Percentiles rank a stretch among this genome's conserved stretches.
Evolutionary conservation across 2,329 filamentous ascomycete species (phyloP).

Genomic region (Colletotrichum tropicicola): DNA sequence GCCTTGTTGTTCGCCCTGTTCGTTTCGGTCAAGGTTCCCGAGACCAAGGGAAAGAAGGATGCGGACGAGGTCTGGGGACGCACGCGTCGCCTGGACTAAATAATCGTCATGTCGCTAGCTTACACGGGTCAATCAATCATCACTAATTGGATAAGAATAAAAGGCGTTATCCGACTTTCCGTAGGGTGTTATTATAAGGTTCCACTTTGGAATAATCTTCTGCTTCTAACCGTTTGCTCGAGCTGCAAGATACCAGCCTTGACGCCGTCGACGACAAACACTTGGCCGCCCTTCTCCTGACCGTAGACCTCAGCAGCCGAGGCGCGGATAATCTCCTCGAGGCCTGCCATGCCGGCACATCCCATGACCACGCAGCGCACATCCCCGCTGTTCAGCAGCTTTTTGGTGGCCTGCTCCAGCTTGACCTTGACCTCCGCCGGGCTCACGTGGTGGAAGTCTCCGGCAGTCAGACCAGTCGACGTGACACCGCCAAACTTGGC

Average conservation of each 20-base stretch:
- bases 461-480: conserved; percentile 82
- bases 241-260: conserved; percentile 73
- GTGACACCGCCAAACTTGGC: conserved; percentile 79
- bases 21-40: conserved; percentile 79
- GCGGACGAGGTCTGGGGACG: conserved; percentile 93
- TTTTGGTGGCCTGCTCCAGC: conserved; percentile 75
- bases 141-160: background rate
- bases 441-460: conserved; percentile 78
- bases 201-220: conserved; percentile 43
- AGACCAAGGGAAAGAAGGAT: conserved; percentile 86
- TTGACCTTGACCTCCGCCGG: conserved; percentile 70
- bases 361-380: conserved; percentile 82
- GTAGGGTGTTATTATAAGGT: background rate
- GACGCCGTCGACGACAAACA: conserved; percentile 84
- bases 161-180: background rate
- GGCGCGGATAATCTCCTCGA: conserved; percentile 79
- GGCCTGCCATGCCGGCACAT: conserved; percentile 89
- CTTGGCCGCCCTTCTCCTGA: conserved; percentile 56
- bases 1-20: conserved; percentile 77
- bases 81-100: conserved; percentile 60
- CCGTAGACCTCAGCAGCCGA: conserved; percentile 74
- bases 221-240: conserved; percentile 60
- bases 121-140: background rate
- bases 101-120: background rate
- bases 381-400: conserved; percentile 64